Conservation (phyloP, 2,329 filamentous ascomycete species). For the Macrophomina pseudophaseolina region DNA sequence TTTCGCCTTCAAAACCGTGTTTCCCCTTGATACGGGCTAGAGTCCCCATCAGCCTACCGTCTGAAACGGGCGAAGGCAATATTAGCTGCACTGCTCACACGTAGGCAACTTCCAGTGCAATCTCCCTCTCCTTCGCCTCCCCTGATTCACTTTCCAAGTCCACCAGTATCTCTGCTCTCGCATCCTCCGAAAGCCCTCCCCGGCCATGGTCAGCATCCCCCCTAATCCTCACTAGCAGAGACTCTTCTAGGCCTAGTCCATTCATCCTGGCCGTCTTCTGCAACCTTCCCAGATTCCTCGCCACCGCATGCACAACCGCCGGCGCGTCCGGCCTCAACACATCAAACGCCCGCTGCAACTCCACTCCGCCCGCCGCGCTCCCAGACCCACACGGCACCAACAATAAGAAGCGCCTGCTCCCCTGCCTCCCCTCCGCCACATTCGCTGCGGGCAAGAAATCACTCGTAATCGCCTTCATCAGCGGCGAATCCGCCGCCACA, state of each 20-base stretch:
- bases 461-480: conserved; percentile 14
- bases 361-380: background rate
- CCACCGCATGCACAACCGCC: conserved; percentile 22
- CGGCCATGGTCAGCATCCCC: background rate
- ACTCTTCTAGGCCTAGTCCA: conserved; percentile 15
- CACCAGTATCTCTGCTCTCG: conserved; percentile 15
- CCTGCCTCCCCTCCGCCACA: background rate
- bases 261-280: conserved; percentile 26
- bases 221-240: background rate
- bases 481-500: conserved; percentile 6
- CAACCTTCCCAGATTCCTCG: conserved; percentile 18
- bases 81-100: background rate
- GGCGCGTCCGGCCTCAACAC: conserved; percentile 23
- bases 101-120: conserved; percentile 7
- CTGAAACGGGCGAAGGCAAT: too few relatives aligned
- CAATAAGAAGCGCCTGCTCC: conserved; percentile 4
- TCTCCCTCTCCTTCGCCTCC: background rate
- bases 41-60: too few relatives aligned
- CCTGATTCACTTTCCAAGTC: background rate
- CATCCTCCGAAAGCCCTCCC: background rate
- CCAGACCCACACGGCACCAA: conserved; percentile 17
- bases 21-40: too few relatives aligned
- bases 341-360: conserved; percentile 23
- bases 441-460: background rate
- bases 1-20: too few relatives aligned